Evolutionary conservation across 1,284 basidiomycete species (phyloP), one percentile per base, ranked within the genome.

Genomic region (Rhodotorula sp.): DNA sequence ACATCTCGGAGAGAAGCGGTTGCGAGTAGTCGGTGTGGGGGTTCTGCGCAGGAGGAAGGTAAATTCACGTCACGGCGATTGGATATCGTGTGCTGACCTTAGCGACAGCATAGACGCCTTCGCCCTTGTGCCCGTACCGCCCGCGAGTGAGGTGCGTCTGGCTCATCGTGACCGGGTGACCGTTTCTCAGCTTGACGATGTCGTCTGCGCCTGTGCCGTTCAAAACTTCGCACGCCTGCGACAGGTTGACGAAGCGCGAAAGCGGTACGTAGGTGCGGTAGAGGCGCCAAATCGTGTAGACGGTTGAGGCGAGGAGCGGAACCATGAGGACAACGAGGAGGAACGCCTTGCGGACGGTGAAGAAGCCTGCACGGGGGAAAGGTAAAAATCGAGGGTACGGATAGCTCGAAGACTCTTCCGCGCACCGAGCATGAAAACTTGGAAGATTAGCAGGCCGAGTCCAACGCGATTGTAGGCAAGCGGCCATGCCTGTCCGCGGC

Each of bases 1-100:
- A 95, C 86, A 91, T 94, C 77, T 91, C 91, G 18, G 89, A 88
- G 91, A 96, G 93, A 0, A 94, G 93, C 0, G 93, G 93, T 80
- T 96, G 94, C 0, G 90, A 92, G 88, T 92, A 96, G 81, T 96
- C 92, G 20, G 93, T 96, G 46, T 89, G 84, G 69, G 90, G 87
- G 77, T 94, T 92, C 77, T 92, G 89, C 0, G 31, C 4, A 6
- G 30, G n/a, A 28, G 16, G n/a, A 22, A 31, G 40, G 30, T 52
- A 37, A 28, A 24, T 22, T n/a, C 11, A 22, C 20, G 4, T 5
- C 54, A 5, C 30, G 34, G 11, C 10, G 8, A 20, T 22, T n/a
- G 48, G 22, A 10, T 11, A 9, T n/a, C 2, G n/a, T 7, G 20
- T 13, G 11, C 24, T n/a, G 48, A 74, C 79, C 52, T 78, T 72